Evolutionary conservation across 176 grass and related monocot genomes (phyloP).

Genomic region (Themeda triandra): DNA sequence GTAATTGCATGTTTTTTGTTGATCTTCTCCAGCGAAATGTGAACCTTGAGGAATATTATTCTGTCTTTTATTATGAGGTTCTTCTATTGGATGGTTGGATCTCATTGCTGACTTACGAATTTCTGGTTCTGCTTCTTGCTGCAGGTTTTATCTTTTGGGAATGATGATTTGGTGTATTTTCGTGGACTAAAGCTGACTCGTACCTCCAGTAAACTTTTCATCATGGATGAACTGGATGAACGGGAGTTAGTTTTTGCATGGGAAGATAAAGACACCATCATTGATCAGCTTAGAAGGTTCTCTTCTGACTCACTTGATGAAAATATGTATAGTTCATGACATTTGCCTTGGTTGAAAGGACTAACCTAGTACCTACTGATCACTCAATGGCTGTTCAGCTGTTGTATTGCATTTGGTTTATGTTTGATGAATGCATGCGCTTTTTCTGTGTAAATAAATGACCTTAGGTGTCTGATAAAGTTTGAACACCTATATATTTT

Average conservation of each 20-base stretch:
- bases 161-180: constrained; percentile 57
- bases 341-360: neutral
- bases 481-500: neutral
- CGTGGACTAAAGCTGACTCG: constrained; percentile 41
- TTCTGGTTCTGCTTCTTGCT: constrained; percentile 18
- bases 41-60: constrained; percentile 19
- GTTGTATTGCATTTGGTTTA: neutral
- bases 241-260: constrained; percentile 53
- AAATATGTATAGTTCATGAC: neutral
- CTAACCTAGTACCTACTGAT: neutral
- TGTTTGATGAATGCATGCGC: neutral
- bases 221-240: constrained; percentile 56
- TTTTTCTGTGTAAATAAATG: constrained; percentile 6
- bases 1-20: constrained; percentile 30
- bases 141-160: constrained; percentile 50
- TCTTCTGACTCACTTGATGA: neutral
- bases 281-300: constrained; percentile 50
- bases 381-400: neutral
- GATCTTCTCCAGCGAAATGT: constrained; percentile 14
- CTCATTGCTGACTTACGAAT: constrained; percentile 10
- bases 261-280: constrained; percentile 53
- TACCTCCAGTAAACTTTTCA: constrained; percentile 51
- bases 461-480: neutral
- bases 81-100: neutral
- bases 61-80: neutral